phyloP scores from a whole-genome alignment of 139 green algal species.

The Raphidocelis subcapitata region DNA sequence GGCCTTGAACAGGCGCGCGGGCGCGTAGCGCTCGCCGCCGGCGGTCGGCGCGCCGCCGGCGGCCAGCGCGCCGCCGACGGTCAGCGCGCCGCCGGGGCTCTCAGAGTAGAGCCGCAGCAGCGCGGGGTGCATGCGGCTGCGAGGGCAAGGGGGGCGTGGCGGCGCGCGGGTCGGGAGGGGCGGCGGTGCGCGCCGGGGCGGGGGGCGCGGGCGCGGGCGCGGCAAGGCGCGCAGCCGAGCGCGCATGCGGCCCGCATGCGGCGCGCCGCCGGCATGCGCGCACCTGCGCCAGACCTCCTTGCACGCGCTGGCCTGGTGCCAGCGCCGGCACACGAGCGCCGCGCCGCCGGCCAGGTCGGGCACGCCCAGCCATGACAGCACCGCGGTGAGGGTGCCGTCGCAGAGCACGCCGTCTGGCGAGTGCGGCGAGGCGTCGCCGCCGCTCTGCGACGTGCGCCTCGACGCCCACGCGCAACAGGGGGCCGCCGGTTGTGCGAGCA shows the following conservation, averaged over 20 bases:
- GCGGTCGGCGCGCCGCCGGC: background rate
- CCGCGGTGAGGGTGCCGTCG: slow-evolving; percentile 14
- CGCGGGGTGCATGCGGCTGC: no score
- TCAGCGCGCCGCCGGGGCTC: background rate
- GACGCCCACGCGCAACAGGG: no score
- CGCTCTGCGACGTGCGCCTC: background rate
- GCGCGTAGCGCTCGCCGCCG: background rate
- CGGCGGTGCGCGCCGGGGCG: no score
- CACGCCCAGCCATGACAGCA: slow-evolving; percentile 18
- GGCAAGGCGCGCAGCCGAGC: no score
- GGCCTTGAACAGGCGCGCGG: slow-evolving; percentile 1
- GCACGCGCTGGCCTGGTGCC: slow-evolving; percentile 15
- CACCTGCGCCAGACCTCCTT: slow-evolving; percentile 21
- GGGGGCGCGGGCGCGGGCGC: no score
- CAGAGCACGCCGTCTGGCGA: background rate
- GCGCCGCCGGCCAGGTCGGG: background rate
- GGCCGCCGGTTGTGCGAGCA: no score
- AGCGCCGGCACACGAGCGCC: slow-evolving; percentile 1
- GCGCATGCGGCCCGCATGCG: no score
- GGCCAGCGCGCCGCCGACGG: background rate
- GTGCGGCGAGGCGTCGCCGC: background rate
- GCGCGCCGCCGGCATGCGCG: background rate
- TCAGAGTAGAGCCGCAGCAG: no score
- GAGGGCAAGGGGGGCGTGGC: no score
- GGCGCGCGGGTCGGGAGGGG: no score